A percentile compares a stretch with the other conserved stretches of the same genome.
phyloP scores from a whole-genome alignment of 345 rosid species.

The Limnanthes douglasii region DNA sequence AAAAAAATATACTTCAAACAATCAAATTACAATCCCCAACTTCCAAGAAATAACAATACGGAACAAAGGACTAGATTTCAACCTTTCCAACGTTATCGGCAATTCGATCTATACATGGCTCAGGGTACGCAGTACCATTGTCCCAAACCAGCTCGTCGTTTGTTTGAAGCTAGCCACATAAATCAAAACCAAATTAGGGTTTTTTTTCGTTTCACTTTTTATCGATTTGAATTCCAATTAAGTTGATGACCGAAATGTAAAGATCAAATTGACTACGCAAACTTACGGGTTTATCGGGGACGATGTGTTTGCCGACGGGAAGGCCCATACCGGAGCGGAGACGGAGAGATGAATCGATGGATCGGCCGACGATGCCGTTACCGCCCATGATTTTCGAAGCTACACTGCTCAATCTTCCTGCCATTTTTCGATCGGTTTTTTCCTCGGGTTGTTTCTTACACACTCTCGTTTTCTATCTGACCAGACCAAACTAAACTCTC shows the following conservation, averaged over 20 bases:
- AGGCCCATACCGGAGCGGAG: slow-evolving; percentile 94
- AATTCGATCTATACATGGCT: slow-evolving; percentile 93
- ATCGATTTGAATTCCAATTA: neutral
- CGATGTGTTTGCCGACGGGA: slow-evolving; percentile 89
- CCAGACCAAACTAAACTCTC: too few species aligned
- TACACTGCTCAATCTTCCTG: slow-evolving; percentile 58
- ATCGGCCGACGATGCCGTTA: slow-evolving; percentile 63
- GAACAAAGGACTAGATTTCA: neutral
- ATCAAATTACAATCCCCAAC: neutral
- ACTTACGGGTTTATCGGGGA: slow-evolving; percentile 87
- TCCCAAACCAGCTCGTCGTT: slow-evolving; percentile 95
- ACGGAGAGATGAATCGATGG: slow-evolving; percentile 64
- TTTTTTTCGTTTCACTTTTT: too few species aligned
- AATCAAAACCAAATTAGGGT: neutral
- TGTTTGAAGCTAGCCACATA: slow-evolving; percentile 35
- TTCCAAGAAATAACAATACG: neutral
- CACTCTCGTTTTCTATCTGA: too few species aligned
- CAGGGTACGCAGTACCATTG: slow-evolving; percentile 85
- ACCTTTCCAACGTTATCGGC: slow-evolving; percentile 98
- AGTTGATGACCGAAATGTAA: neutral
- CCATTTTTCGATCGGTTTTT: too few species aligned
- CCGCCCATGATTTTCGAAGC: slow-evolving; percentile 82
- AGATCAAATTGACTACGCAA: neutral
- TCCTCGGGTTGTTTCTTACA: too few species aligned
- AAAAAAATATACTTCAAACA: neutral